phyloP scores from a whole-genome alignment of 176 grass and related monocot genomes.

The Lolium multiflorum region DNA sequence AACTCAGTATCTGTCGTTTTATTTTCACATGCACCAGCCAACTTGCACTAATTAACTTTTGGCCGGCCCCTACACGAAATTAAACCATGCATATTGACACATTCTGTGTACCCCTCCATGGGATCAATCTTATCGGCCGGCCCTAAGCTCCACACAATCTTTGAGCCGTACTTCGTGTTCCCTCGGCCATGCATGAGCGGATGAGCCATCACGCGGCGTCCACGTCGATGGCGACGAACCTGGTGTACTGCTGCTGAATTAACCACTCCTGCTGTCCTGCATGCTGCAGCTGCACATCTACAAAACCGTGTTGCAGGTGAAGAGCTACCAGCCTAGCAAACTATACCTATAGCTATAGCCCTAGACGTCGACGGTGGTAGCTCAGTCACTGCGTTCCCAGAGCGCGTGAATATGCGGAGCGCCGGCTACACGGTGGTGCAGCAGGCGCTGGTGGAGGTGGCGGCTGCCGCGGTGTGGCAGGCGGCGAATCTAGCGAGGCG shows the following conservation, averaged over 20 bases:
- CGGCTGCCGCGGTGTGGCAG: conserved; percentile 55
- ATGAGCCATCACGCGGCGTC: conserved; percentile 2
- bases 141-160: neutral
- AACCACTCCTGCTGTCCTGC: neutral
- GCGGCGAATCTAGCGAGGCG: conserved; percentile 54
- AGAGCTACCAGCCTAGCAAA: neutral
- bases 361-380: neutral
- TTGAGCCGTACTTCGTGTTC: neutral
- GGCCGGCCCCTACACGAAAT: too few species aligned
- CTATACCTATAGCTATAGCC: neutral
- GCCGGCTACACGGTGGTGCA: conserved; percentile 50
- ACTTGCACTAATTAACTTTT: too few species aligned
- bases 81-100: neutral
- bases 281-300: neutral
- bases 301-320: neutral
- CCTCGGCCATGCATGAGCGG: neutral
- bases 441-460: conserved; percentile 59
- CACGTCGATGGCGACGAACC: conserved; percentile 5
- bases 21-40: too few species aligned
- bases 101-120: neutral
- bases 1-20: too few species aligned
- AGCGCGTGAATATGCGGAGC: conserved; percentile 45
- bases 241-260: neutral
- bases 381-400: neutral
- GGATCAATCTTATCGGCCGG: neutral